These are phyloP conservation scores for Baeospora myosura DNA, from an alignment of 1,284 basidiomycete genomes.

Conservation along the genomic window DNA sequence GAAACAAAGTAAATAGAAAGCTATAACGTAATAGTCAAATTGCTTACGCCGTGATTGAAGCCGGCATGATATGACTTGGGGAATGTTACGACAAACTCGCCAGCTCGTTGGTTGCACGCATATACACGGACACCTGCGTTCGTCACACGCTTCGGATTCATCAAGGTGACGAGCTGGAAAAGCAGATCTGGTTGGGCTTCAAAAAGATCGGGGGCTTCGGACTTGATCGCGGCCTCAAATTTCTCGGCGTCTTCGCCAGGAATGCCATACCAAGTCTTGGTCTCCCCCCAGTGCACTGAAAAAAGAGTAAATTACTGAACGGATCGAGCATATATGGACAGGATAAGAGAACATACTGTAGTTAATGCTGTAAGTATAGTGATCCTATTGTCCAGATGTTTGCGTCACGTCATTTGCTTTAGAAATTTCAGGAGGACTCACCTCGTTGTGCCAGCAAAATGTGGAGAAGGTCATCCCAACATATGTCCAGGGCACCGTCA, in stretches of 20 bases:
- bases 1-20: conserved; percentile 9
- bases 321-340: conserved; percentile 13
- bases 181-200: conserved; percentile 95
- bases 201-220: conserved; percentile 97
- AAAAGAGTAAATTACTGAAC: conserved; percentile 9
- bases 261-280: conserved; percentile 99
- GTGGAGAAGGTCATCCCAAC: conserved; percentile 99
- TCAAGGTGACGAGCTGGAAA: conserved; percentile 96
- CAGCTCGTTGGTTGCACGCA: conserved; percentile 93
- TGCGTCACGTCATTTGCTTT: conserved; percentile 10
- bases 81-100: conserved; percentile 97
- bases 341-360: conserved; percentile 65
- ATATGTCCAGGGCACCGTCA: conserved; percentile 99
- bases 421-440: conserved; percentile 26
- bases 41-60: conserved; percentile 91
- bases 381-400: conserved; percentile 55
- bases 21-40: conserved; percentile 8
- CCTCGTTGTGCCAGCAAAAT: conserved; percentile 99
- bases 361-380: conserved; percentile 95
- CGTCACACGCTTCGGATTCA: conserved; percentile 86
- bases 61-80: conserved; percentile 98
- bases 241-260: conserved; percentile 91
- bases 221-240: conserved; percentile 93
- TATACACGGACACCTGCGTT: conserved; percentile 91
- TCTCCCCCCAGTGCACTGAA: conserved; percentile 97